phyloP scores from a whole-genome alignment of 129 eudicot species.

The Oenanthe sinensis region DNA sequence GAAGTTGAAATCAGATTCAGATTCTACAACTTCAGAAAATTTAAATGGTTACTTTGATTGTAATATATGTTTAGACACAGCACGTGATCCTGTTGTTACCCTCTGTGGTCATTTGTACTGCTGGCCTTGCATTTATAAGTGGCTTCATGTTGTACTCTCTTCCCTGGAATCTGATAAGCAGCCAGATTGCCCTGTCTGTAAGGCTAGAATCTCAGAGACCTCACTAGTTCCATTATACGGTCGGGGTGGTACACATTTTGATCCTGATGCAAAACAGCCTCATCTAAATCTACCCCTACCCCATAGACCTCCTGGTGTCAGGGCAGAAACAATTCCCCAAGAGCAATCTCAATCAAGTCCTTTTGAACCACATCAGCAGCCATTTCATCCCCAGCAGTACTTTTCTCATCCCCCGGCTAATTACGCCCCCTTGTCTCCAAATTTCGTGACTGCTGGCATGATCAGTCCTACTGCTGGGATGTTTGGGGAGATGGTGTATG shows the following conservation, averaged over 20 bases:
- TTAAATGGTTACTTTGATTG: slow-evolving; percentile 58
- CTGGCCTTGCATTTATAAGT: slow-evolving; percentile 89
- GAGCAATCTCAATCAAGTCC: slow-evolving; percentile 32
- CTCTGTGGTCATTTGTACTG: slow-evolving; percentile 94
- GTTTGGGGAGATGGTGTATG: slow-evolving; percentile 65
- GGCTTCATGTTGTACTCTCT: slow-evolving; percentile 64
- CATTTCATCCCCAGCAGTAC: slow-evolving; percentile 34
- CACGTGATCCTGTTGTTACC: slow-evolving; percentile 80
- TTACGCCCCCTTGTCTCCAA: slow-evolving; percentile 27
- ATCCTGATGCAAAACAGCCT: slow-evolving; percentile 21
- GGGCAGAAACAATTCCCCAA: slow-evolving; percentile 19
- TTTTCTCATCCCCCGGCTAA: slow-evolving; percentile 36
- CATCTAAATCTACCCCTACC: slow-evolving; percentile 39
- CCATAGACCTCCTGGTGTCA: slow-evolving; percentile 55
- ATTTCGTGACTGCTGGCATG: slow-evolving; percentile 22
- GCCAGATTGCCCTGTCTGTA: slow-evolving; percentile 80
- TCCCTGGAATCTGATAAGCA: slow-evolving; percentile 36
- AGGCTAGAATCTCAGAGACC: slow-evolving; percentile 52
- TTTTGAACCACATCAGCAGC: slow-evolving; percentile 28
- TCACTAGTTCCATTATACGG: slow-evolving; percentile 76
- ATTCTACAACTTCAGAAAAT: slow-evolving; percentile 30
- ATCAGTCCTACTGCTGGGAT: slow-evolving; percentile 51
- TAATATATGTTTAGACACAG: slow-evolving; percentile 79
- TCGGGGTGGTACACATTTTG: slow-evolving; percentile 41
- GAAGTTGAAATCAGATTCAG: slow-evolving; percentile 25